Percentiles rank a stretch among this genome's conserved stretches.
These are phyloP conservation scores for Mallotus repandus DNA, from an alignment of 441 rosid species.

Conservation along the genomic window DNA sequence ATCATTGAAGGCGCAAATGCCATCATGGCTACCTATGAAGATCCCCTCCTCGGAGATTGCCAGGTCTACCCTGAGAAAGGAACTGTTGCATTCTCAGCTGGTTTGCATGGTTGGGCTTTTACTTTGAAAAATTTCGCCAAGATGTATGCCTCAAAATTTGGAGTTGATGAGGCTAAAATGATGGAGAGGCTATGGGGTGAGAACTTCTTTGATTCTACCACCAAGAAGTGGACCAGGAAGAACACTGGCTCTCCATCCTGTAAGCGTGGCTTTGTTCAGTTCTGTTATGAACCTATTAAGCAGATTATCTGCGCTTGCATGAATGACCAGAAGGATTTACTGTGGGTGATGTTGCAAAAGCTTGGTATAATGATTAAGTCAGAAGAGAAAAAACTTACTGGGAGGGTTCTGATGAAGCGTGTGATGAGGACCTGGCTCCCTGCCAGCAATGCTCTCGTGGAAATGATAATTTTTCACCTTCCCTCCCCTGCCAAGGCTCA, in stretches of 20 bases:
- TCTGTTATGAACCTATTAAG: slow-evolving; percentile 63
- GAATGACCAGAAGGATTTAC: slow-evolving; percentile 57
- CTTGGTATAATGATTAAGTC: slow-evolving; percentile 48
- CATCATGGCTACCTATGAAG: slow-evolving; percentile 75
- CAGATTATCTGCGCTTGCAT: slow-evolving; percentile 54
- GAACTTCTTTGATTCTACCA: slow-evolving; percentile 58
- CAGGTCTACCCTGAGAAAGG: slow-evolving; percentile 71
- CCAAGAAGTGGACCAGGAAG: slow-evolving; percentile 59
- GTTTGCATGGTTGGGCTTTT: slow-evolving; percentile 66
- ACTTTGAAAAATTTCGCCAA: slow-evolving; percentile 56
- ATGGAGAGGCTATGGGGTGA: slow-evolving; percentile 71
- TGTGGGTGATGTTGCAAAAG: slow-evolving; percentile 60
- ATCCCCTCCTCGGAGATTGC: slow-evolving; percentile 69
- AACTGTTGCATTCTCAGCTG: slow-evolving; percentile 66
- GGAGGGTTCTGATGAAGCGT: slow-evolving; percentile 61
- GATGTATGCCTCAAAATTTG: slow-evolving; percentile 64
- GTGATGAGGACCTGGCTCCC: slow-evolving; percentile 70
- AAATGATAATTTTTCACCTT: slow-evolving; percentile 63
- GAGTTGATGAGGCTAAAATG: slow-evolving; percentile 58
- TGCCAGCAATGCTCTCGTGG: slow-evolving; percentile 46
- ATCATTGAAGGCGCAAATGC: slow-evolving; percentile 76
- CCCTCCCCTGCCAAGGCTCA: slow-evolving; percentile 55
- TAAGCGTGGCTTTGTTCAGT: slow-evolving; percentile 63
- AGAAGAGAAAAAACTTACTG: slow-evolving; percentile 54
- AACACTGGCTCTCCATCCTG: slow-evolving; percentile 47